phyloP scores from a whole-genome alignment of 345 rosid genomes.

The Dovyalis caffra region DNA sequence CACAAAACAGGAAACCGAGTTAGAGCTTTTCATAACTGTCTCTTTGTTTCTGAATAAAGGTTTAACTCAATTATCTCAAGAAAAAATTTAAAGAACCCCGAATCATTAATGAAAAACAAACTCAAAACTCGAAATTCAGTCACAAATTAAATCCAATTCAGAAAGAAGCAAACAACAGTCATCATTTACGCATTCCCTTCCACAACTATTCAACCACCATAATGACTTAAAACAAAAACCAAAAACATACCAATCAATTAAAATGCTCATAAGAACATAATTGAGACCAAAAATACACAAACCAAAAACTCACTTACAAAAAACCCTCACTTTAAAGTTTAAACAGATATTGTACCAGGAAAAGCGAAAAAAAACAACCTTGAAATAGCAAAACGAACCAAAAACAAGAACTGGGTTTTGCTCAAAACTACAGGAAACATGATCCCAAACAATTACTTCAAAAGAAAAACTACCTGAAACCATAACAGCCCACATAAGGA shows the following conservation, averaged over 20 bases:
- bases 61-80: not conserved
- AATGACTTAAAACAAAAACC: not conserved
- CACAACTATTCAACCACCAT: not conserved
- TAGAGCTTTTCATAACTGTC: not conserved
- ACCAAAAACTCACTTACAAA: not conserved
- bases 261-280: not conserved
- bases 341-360: not conserved
- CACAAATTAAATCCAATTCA: not conserved
- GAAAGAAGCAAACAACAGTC: not conserved
- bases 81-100: not conserved
- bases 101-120: not conserved
- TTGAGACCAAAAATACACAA: no score
- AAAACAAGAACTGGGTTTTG: not conserved
- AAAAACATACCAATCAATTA: not conserved
- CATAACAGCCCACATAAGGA: not conserved
- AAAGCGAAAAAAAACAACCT: not conserved
- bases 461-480: not conserved
- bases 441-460: not conserved
- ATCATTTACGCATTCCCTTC: not conserved
- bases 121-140: not conserved
- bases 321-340: not conserved
- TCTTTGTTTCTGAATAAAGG: not conserved
- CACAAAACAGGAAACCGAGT: conserved; percentile 3
- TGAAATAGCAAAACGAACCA: not conserved
- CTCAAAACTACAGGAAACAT: not conserved